phyloP scores from a whole-genome alignment of 495 filamentous ascomycete genomes.

The Neurospora pannonica region DNA sequence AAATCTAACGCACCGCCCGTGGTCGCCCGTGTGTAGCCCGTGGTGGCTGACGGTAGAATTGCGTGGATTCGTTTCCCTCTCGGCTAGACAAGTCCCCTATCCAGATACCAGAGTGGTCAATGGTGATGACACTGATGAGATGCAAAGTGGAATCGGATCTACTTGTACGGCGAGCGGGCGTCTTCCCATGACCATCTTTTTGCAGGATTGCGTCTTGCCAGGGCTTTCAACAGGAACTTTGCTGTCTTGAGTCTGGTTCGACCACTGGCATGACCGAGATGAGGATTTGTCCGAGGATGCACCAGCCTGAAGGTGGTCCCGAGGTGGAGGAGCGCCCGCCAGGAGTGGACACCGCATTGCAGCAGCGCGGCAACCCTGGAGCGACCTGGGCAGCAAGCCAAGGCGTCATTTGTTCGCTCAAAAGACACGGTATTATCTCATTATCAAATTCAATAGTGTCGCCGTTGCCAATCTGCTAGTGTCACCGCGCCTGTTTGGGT shows the following conservation, averaged over 20 bases:
- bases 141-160: neutral
- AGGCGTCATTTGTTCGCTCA: neutral
- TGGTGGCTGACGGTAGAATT: conserved; percentile 21
- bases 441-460: neutral
- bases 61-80: conserved; percentile 21
- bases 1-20: neutral
- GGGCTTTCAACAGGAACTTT: neutral
- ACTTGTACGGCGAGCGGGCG: neutral
- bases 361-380: neutral
- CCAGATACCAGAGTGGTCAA: neutral
- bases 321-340: neutral
- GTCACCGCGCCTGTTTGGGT: neutral
- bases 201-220: neutral
- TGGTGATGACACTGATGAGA: neutral
- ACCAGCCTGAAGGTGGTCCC: neutral
- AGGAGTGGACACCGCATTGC: neutral
- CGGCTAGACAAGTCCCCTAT: conserved; percentile 11
- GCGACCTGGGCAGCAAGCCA: neutral
- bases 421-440: neutral
- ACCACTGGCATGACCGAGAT: neutral
- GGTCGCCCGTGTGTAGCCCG: neutral
- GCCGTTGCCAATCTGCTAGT: neutral
- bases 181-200: neutral
- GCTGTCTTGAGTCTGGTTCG: neutral
- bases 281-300: neutral